Evolutionary conservation across 768 basidiomycete species (phyloP).

Genomic region (Boletus eberwhitei): DNA sequence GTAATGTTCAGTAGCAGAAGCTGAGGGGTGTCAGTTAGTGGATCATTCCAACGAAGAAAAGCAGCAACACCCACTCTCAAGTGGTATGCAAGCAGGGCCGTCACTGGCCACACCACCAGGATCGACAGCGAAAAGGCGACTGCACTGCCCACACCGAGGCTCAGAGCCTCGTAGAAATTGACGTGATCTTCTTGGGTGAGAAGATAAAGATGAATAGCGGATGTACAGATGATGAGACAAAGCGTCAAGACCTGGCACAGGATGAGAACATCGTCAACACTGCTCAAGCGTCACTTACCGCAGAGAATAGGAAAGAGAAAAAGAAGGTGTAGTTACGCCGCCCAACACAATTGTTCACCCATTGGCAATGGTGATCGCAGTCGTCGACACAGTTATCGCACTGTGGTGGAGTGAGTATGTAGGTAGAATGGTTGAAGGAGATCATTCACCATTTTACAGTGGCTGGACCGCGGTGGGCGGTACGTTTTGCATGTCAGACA

Average conservation of each 20-base stretch:
- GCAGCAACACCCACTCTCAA: slow-evolving; percentile 58
- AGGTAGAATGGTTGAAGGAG: not conserved
- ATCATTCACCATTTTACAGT: slow-evolving; percentile 81
- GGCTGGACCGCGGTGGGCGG: slow-evolving; percentile 89
- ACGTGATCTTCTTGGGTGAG: slow-evolving; percentile 51
- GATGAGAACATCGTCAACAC: slow-evolving; percentile 5
- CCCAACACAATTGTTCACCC: slow-evolving; percentile 96
- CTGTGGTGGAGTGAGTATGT: slow-evolving; percentile 35
- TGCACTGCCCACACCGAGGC: slow-evolving; percentile 68
- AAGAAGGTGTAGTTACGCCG: slow-evolving; percentile 95
- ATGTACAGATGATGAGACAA: slow-evolving; percentile 75
- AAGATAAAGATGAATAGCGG: slow-evolving; percentile 76
- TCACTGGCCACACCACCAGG: slow-evolving; percentile 78
- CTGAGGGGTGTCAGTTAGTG: slow-evolving; percentile 34
- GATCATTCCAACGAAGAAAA: not conserved
- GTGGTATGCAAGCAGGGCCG: slow-evolving; percentile 79
- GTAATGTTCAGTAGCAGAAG: slow-evolving; percentile 84
- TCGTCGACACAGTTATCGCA: slow-evolving; percentile 98
- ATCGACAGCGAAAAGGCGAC: slow-evolving; percentile 74
- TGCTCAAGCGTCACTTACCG: slow-evolving; percentile 46
- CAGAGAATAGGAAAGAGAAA: slow-evolving; percentile 74
- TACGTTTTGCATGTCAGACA: slow-evolving; percentile 93
- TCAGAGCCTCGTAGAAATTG: slow-evolving; percentile 45
- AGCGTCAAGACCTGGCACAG: slow-evolving; percentile 61
- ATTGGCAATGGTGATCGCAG: slow-evolving; percentile 89